Evolutionary conservation across 2,329 filamentous ascomycete genomes (phyloP), one percentile per base, ranked within the genome.

Genomic region (Fusarium tuaranense): DNA sequence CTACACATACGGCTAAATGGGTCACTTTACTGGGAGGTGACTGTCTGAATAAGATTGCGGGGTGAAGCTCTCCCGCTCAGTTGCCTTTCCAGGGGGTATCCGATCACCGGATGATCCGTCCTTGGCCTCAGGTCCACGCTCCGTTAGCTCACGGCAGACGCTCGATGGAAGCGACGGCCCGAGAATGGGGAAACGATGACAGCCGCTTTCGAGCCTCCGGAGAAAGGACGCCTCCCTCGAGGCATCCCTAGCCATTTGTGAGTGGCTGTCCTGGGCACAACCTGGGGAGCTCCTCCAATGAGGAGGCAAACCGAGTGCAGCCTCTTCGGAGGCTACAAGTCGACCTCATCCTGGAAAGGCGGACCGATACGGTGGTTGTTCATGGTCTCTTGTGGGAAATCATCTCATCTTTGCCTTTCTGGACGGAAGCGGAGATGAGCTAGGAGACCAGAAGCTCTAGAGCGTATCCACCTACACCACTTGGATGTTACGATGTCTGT

Each of bases 151-250:
- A 61, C 48, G 69, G 68, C 18, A 59, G 36, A 65, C 41, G 53
- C 38, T 55, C 36, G 48, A 71, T 73, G 73, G 73, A 74, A 76
- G 73, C 73, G 73, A 75, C 73, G 72, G 72, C 72, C 72, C 72
- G 72, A 57, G 58, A 53, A 62, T 61, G 38, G 57, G 64, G 53
- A 39, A 39, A 46, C 57, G 30, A 41, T 67, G 59, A 51, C 22
- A 65, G 48, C 61, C 46, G 44, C 51, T 41, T 27, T 27, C 39
- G 69, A 74, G n/a, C 25, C 48, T 74, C 39, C 13, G 18, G 60
- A 48, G 57, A 60, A 60, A 67, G 44, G 41, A 55, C 51, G 22
- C 16, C 38, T 48, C 46, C 36, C 20, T 46, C 38, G 44, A 58
- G 69, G 13, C 44, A 38, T 62, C 53, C 25, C 25, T 61, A 38